Evolutionary conservation across 805 yeast species (phyloP), one percentile per base, ranked within the genome.

Genomic region (Hanseniaspora singularis): DNA sequence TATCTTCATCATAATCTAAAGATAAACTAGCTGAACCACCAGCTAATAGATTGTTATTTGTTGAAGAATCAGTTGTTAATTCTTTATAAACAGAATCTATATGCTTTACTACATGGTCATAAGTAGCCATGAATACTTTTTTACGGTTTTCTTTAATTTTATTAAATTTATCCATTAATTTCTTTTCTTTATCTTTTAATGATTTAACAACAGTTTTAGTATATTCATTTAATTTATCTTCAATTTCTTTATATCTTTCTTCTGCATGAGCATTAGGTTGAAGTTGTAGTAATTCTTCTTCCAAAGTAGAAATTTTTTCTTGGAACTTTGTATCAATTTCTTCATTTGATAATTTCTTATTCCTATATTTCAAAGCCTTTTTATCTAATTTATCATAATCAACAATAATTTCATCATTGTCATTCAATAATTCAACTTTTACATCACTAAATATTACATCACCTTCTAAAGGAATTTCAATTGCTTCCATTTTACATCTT

Each of bases 21-120:
- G 89, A 80, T 49, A 92, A 67, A 51, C 84, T 81, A 0, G 97
- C 97, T n/a, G 92, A 79, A 1, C 97, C 97, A 36, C 96, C 96
- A 24, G 81, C 68, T 1, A 94, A 80, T 7, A 14, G 19, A 16
- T 23, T 31, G 15, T 6, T 18, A 14, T 24, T 6, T 27, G 84
- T 75, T 36, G 54, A 52, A 14, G 61, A 64, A 37, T 62, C 58
- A 52, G 74, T 79, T 0, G 96, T 92, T 42, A 92, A 68, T 55
- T 88, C 96, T 57, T 87, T 81, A 62, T 89, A 92, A 9, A 86
- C 78, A 0, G 67, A 64, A 58, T 84, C 94, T 53, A 92, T 81
- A 48, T 73, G 71, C 2, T 67, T 69, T 3, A 89, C 74, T 27
- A 89, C 79, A 55, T 81, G 86, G n/a, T 74, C 71, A 55, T 81